Base-by-base conservation (phyloP, 805 yeast species). In the Kodamaea hsintzibuensis region DNA sequence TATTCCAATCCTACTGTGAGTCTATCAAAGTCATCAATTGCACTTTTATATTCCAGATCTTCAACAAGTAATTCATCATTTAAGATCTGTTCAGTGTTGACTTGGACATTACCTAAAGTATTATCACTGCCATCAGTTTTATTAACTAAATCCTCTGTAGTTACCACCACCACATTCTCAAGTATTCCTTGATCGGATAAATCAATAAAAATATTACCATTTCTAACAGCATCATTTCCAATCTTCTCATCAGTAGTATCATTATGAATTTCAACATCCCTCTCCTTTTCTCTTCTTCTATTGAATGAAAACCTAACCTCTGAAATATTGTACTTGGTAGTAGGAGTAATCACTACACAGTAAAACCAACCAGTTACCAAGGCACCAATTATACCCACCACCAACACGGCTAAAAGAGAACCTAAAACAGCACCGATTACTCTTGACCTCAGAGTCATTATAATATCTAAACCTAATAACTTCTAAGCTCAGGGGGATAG, bases 21-120 rank as follows among this genome's bases (percentile, higher is more conserved):
- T 18, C 38, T 48, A 39, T 63, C 60, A 48, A 64, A 61, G 7
- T 49, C 55, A 14, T 58, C 61, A 10, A 55, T 47, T 3, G 59
- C 57, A 52, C 55, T 53, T 22, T 35, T 46, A 39, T 42, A 51
- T 13, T 50, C 59, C 50, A 46, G 51, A n/a, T 48, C 55, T 2
- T 38, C 42, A 14, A 38, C 35, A 12, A 30, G 13, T 30, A 9
- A 12, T 30, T 30, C 35, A 12, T 30, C 35, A 30, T 30, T 30
- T 10, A 30, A 19, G 8, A 30, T n/a, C 14, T 38, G 17, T 42
- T 38, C 30, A 14, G 25, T 18, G 46, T 17, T 18, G 46, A 18
- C 5, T 2, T 14, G 3, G 19, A n/a, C 25, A n/a, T 18, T 25
- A 2, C 46, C 46, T 14, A 42, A 14, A 12, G 35, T 30, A 30